Conservation (phyloP, 192 early-diverging fungal species). For the Rhizoclosmatium globosum region DNA sequence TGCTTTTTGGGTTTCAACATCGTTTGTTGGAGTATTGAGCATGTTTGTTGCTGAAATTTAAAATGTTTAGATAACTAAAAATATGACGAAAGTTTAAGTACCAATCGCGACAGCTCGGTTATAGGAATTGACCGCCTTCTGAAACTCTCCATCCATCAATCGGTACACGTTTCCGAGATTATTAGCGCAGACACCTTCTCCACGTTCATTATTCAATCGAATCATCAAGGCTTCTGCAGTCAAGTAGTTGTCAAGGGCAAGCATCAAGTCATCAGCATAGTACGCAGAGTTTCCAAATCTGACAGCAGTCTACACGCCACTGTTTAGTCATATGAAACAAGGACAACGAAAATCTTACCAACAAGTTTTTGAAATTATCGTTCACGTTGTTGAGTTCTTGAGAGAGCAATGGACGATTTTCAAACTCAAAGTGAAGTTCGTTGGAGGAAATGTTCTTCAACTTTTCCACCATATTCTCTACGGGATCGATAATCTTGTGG, state of each 20-base stretch:
- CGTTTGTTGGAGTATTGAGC: constrained; percentile 30
- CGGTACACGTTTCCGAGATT: constrained; percentile 56
- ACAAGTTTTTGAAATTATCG: constrained; percentile 32
- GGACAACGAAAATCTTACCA: constrained; percentile 3
- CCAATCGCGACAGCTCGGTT: constrained; percentile 40
- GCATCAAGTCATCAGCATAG: constrained; percentile 41
- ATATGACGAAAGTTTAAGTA: no score
- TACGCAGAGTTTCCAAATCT: constrained; percentile 51
- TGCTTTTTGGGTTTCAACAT: constrained; percentile 14
- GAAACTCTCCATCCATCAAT: constrained; percentile 32
- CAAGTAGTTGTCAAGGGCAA: constrained; percentile 47
- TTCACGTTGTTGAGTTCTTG: constrained; percentile 31
- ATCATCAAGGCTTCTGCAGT: constrained; percentile 47
- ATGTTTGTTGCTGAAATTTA: constrained; percentile 28
- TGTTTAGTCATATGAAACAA: background rate
- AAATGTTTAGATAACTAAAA: background rate
- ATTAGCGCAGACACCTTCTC: constrained; percentile 47
- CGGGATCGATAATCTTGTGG: constrained; percentile 14
- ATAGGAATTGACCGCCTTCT: constrained; percentile 33
- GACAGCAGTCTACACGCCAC: constrained; percentile 33
- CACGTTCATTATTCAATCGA: constrained; percentile 39
- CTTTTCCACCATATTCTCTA: constrained; percentile 16
- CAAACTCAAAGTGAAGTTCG: constrained; percentile 29
- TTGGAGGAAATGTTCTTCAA: background rate
- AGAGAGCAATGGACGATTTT: background rate